Base-by-base conservation (phyloP, 495 filamentous ascomycete species). In the Penicillium ochrochloron region DNA sequence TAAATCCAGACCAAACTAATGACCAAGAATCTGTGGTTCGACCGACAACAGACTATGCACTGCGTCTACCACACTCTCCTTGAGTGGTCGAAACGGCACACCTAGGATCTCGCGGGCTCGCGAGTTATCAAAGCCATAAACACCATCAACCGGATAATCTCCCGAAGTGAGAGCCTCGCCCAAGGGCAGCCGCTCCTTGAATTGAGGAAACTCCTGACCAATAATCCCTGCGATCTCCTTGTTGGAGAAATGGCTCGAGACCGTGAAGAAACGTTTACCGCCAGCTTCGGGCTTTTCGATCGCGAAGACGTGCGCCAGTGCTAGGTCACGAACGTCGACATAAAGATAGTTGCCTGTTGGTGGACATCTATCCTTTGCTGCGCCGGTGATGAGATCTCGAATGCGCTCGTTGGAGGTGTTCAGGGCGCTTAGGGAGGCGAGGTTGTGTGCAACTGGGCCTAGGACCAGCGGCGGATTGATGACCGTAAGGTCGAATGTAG, bases 381-480 rank as follows among this genome's bases (percentile, higher is more conserved):
- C 82, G 8, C 84, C 82, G 2, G 80, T 73, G 7, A 88, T 77
- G 15, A 83, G 72, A 21, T 80, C 74, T 1, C 80, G 71, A 29
- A 86, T 77, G 15, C 76, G 68, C 63, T 82, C 58, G 63, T 86
- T 86, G 50, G 84, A 88, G n/a, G 86, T 85, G 69, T 88, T 89
- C 6, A 88, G 68, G 5, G 71, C 69, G 41, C 83, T 78, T 4
- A 88, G 71, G 23, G 70, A 79, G 44, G 79, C 78, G 12, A 86
- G 75, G 39, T 78, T 78, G 62, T 81, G 77, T 41, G 75, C 73
- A 25, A 88, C 76, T 0, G 89, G 89, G 0, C 89, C 89, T 10
- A 84, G 75, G 11, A 90, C 84, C 21, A 87, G 76, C 1, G 88
- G 84, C 14, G 88, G 87, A 65, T 84, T 84, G 61, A 90, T 78